Conservation (phyloP, 1,284 basidiomycete genomes). For the Coniferiporia weirii region DNA sequence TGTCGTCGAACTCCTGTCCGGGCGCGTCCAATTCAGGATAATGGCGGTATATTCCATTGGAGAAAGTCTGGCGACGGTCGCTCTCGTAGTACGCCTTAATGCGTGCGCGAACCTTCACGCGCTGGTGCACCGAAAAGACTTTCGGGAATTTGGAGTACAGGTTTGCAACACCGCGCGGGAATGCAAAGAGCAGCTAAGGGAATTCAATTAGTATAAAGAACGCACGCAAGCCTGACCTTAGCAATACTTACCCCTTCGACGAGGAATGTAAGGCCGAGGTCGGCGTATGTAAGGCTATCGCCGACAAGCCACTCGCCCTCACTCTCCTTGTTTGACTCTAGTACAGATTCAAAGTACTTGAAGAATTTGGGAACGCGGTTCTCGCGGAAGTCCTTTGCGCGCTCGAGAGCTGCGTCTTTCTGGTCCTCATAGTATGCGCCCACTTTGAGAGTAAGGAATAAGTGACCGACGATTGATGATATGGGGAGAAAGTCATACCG, state of each 20-base stretch:
- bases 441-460: background rate
- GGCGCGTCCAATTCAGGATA: constrained; percentile 42
- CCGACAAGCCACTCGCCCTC: constrained; percentile 34
- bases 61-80: constrained; percentile 34
- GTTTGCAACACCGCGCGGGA: constrained; percentile 36
- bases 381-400: constrained; percentile 31
- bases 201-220: constrained; percentile 9
- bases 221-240: background rate
- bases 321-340: constrained; percentile 30
- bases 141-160: constrained; percentile 29
- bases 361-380: constrained; percentile 46
- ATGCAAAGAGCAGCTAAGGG: constrained; percentile 39
- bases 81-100: constrained; percentile 41
- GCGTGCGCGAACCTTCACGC: constrained; percentile 29
- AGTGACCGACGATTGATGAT: background rate
- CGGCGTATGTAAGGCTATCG: constrained; percentile 38
- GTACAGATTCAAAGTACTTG: constrained; percentile 33
- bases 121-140: constrained; percentile 30
- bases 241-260: constrained; percentile 25
- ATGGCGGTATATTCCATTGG: constrained; percentile 40
- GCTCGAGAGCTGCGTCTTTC: constrained; percentile 10
- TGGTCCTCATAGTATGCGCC: constrained; percentile 15
- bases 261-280: constrained; percentile 43
- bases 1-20: background rate
- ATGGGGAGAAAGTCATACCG: background rate